phyloP scores from a whole-genome alignment of 352 stramenopile genomes.

The Phytophthora vignae region DNA sequence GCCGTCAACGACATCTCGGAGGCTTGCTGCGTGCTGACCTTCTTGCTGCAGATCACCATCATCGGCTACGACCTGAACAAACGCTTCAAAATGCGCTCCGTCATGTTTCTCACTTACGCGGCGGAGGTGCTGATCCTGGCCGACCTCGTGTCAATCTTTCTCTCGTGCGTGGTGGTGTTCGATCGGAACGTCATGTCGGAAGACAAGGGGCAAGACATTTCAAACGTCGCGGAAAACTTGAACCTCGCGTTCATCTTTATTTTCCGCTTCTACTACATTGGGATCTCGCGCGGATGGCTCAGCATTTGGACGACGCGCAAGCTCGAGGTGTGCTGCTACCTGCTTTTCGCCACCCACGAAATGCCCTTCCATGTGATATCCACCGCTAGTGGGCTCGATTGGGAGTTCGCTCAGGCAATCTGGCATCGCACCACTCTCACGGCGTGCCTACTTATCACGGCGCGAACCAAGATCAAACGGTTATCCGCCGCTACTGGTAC shows the following conservation, averaged over 20 bases:
- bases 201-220: conserved; percentile 7
- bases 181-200: conserved; percentile 6
- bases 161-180: conserved; percentile 21
- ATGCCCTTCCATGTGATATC: conserved; percentile 43
- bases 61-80: conserved; percentile 46
- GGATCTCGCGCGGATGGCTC: conserved; percentile 34
- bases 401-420: conserved; percentile 50
- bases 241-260: conserved; percentile 39
- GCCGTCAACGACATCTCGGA: conserved; percentile 49
- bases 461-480: conserved; percentile 25
- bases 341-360: conserved; percentile 54
- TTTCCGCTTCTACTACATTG: conserved; percentile 53
- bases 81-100: conserved; percentile 43
- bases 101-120: conserved; percentile 39
- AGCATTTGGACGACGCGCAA: conserved; percentile 34
- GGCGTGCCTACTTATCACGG: conserved; percentile 42
- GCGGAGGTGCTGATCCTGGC: conserved; percentile 37
- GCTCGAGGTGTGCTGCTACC: conserved; percentile 34
- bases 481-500: conserved; percentile 2
- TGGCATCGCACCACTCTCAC: conserved; percentile 50
- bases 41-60: conserved; percentile 56
- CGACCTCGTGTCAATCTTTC: conserved; percentile 21
- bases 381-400: conserved; percentile 35
- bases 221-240: conserved; percentile 31
- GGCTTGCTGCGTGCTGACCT: conserved; percentile 42